phyloP scores from a whole-genome alignment of 768 basidiomycete species.

The Mycena alexandri region DNA sequence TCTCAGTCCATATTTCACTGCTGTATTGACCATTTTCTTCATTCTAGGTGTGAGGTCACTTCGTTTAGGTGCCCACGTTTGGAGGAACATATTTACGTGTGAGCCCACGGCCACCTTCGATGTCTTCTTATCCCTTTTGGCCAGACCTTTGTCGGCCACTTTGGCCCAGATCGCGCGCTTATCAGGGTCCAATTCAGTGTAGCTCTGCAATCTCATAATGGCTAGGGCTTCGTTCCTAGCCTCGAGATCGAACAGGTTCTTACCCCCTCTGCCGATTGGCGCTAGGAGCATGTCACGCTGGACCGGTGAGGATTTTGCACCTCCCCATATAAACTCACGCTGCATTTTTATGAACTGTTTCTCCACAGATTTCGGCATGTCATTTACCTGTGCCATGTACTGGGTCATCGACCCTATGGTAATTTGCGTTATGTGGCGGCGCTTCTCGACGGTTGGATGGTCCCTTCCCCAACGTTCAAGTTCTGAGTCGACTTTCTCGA shows the following conservation, averaged over 20 bases:
- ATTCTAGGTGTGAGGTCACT: no score
- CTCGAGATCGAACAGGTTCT: conserved; percentile 41
- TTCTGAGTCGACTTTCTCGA: conserved; percentile 43
- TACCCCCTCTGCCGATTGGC: conserved; percentile 40
- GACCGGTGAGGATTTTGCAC: no score
- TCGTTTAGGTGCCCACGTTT: no score
- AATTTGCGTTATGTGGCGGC: no score
- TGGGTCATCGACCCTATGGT: no score
- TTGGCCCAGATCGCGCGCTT: conserved; percentile 44
- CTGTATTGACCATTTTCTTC: no score
- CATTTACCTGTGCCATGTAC: no score
- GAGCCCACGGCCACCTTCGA: neutral
- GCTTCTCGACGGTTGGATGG: no score
- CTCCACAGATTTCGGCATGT: conserved; percentile 48
- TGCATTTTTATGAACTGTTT: conserved; percentile 35
- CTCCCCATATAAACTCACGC: no score
- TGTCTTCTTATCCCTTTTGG: neutral
- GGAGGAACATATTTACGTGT: no score
- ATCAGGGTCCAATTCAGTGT: conserved; percentile 31
- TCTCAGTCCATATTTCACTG: neutral
- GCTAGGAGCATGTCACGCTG: conserved; percentile 37
- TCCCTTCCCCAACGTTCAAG: conserved; percentile 50
- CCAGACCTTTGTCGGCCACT: conserved; percentile 45
- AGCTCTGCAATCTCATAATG: conserved; percentile 43
- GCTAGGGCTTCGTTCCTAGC: conserved; percentile 45